Evolutionary conservation across 2,329 filamentous ascomycete species (phyloP).

Genomic region (Pseudopithomyces maydicus): DNA sequence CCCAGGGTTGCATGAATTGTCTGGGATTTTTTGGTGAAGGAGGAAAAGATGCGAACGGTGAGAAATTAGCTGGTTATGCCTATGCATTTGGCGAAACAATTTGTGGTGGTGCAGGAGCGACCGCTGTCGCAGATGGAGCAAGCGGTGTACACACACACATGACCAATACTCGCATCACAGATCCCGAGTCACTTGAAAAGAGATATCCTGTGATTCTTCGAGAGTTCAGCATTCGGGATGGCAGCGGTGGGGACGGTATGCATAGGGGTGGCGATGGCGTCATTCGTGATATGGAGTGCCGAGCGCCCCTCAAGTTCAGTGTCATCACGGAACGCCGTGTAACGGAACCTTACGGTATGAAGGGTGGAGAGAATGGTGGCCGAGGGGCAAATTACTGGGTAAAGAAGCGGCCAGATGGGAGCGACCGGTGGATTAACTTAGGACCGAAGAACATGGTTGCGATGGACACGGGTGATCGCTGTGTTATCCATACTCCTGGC

Average conservation of each 20-base stretch:
- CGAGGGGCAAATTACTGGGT: slow-evolving; percentile 17
- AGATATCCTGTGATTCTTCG: slow-evolving; percentile 42
- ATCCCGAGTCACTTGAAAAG: slow-evolving; percentile 42
- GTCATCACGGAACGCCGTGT: slow-evolving; percentile 41
- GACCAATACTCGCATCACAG: slow-evolving; percentile 47
- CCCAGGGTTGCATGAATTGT: slow-evolving; percentile 30
- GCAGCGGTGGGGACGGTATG: slow-evolving; percentile 33
- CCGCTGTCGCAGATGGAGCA: slow-evolving; percentile 36
- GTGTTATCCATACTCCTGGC: slow-evolving; percentile 18
- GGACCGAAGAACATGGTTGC: slow-evolving; percentile 18
- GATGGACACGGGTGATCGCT: slow-evolving; percentile 17
- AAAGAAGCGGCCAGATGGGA: neutral
- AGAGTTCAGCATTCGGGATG: slow-evolving; percentile 36
- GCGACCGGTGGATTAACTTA: slow-evolving; percentile 19
- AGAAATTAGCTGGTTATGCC: slow-evolving; percentile 13
- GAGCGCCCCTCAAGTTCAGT: slow-evolving; percentile 27
- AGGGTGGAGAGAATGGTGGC: slow-evolving; percentile 37
- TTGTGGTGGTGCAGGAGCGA: slow-evolving; percentile 42
- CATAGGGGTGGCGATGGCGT: slow-evolving; percentile 40
- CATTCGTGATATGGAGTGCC: slow-evolving; percentile 36
- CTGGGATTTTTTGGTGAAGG: slow-evolving; percentile 39
- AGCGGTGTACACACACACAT: slow-evolving; percentile 42
- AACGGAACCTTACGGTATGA: slow-evolving; percentile 39
- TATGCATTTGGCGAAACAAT: slow-evolving; percentile 46
- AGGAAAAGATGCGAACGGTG: slow-evolving; percentile 21